Base-by-base conservation (phyloP, 495 filamentous ascomycete genomes). In the Amniculicola lignicola region DNA sequence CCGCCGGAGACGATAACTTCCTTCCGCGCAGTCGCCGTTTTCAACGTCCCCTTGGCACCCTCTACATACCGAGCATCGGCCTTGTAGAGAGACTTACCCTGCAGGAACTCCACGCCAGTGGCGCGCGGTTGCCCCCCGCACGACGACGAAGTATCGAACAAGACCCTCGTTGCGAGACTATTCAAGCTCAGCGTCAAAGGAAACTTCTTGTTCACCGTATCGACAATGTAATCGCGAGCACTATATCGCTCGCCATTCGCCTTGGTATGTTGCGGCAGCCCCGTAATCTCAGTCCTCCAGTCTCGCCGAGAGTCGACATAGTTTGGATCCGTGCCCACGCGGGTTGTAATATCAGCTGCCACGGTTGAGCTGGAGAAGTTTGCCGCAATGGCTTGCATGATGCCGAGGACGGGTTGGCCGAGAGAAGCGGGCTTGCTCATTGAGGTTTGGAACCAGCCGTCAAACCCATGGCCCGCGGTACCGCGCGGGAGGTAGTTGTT, bases 81-180 rank as follows among this genome's bases (percentile, higher is more conserved):
- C 27, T 75, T 69, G 70, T 86, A 87, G 6, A 87, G 71, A 46
- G 73, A 66, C 22, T 77, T 57, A 19, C 83, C 84, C 40, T 77
- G 73, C 2, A 87, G 75, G 63, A 79, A 87, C 38, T 83, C 77
- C 31, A 89, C 76, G 29, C 84, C 85, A 0, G 71, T 79, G 9
- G 85, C 84, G 10, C 68, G 70, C 0, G 82, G 79, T 9, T 69
- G 70, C 4, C 42, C 42, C 3, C 61, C 67, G 6, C 68, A 57
- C 12, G 70, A 69, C 39, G 54, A 46, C 5, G 66, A 44, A 14
- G 71, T 73, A 54, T 79, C 72, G 53, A 87, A 86, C 18, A 62
- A 57, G 33, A 87, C 69, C 57, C 78, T 80, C 9, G 84, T 87
- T 14, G 78, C 85, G 44, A 82, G 73, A 39, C 75, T 78, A 64